Evolutionary conservation across 2,329 filamentous ascomycete genomes (phyloP).

Genomic region (Cladosporium sp.): DNA sequence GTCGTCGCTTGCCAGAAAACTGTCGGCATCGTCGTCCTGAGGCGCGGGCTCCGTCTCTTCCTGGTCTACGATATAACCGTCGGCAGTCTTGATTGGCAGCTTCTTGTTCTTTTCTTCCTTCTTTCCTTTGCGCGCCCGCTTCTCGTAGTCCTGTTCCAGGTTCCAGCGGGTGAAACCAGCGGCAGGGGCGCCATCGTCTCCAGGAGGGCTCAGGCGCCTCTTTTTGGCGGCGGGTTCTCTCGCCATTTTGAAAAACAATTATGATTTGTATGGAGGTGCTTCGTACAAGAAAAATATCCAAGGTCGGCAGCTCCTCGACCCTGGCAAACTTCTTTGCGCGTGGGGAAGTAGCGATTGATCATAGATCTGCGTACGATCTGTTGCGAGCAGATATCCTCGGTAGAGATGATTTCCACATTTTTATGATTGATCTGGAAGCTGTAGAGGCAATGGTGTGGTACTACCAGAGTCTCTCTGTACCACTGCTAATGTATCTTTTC

Average conservation of each 20-base stretch:
- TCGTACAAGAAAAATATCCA: not conserved
- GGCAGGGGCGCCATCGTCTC: slow-evolving; percentile 32
- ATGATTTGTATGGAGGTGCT: not conserved
- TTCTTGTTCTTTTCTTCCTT: slow-evolving; percentile 73
- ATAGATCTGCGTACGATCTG: not conserved
- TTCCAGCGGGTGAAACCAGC: slow-evolving; percentile 70
- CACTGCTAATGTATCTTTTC: too few species aligned
- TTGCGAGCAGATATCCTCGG: too few species aligned
- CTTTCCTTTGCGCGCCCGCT: slow-evolving; percentile 71
- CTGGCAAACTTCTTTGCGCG: slow-evolving; percentile 8
- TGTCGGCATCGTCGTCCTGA: slow-evolving; percentile 61
- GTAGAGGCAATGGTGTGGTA: too few species aligned
- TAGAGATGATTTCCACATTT: not conserved
- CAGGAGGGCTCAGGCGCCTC: slow-evolving; percentile 53
- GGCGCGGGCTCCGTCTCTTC: slow-evolving; percentile 51
- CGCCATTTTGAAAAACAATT: slow-evolving; percentile 43
- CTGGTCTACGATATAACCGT: slow-evolving; percentile 64
- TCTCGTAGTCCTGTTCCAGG: slow-evolving; percentile 88
- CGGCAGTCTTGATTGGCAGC: slow-evolving; percentile 82
- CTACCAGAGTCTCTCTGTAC: too few species aligned
- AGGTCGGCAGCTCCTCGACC: not conserved
- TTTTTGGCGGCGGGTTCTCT: slow-evolving; percentile 51
- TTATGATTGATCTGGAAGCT: too few species aligned
- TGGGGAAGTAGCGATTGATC: not conserved
- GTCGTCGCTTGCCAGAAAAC: slow-evolving; percentile 62